These are phyloP conservation scores for Pythium sukuiense DNA, from an alignment of 352 stramenopile genomes.

Conservation along the genomic window DNA sequence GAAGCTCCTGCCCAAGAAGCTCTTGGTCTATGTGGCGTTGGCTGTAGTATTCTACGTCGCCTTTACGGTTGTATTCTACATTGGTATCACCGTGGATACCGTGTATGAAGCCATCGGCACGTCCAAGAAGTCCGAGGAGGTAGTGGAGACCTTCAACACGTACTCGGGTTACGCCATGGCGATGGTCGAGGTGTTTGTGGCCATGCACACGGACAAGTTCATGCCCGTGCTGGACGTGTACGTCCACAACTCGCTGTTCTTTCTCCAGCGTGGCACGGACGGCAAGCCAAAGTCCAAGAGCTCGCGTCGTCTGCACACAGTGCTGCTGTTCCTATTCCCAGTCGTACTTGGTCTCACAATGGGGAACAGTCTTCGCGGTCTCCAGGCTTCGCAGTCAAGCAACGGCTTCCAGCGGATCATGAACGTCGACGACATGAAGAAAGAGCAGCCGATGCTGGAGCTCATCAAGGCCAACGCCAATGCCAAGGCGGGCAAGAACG, in stretches of 20 bases:
- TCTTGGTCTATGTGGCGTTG: conserved; percentile 30
- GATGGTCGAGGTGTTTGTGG: conserved; percentile 42
- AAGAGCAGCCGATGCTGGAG: conserved; percentile 36
- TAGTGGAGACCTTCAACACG: conserved; percentile 48
- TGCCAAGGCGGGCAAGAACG: too few species aligned
- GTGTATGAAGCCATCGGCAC: conserved; percentile 40
- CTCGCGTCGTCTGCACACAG: conserved; percentile 7
- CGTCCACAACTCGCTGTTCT: conserved; percentile 49
- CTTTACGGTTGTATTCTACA: conserved; percentile 37
- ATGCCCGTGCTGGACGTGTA: conserved; percentile 43
- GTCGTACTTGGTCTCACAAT: conserved; percentile 43
- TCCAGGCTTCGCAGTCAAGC: conserved; percentile 32
- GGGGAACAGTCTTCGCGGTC: conserved; percentile 47
- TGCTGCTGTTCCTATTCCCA: conserved; percentile 37
- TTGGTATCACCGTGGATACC: conserved; percentile 34
- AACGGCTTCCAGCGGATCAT: conserved; percentile 22
- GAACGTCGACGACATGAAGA: conserved; percentile 39
- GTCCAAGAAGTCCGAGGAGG: conserved; percentile 31
- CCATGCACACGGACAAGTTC: conserved; percentile 37
- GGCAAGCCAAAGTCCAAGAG: conserved; percentile 17
- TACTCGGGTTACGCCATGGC: conserved; percentile 44
- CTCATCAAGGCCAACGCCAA: conserved; percentile 17
- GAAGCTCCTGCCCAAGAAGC: conserved; percentile 19
- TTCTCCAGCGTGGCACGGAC: conserved; percentile 24
- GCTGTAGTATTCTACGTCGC: conserved; percentile 27